Base-by-base conservation (phyloP, 176 grass and related monocot species). In the Areca catechu region DNA sequence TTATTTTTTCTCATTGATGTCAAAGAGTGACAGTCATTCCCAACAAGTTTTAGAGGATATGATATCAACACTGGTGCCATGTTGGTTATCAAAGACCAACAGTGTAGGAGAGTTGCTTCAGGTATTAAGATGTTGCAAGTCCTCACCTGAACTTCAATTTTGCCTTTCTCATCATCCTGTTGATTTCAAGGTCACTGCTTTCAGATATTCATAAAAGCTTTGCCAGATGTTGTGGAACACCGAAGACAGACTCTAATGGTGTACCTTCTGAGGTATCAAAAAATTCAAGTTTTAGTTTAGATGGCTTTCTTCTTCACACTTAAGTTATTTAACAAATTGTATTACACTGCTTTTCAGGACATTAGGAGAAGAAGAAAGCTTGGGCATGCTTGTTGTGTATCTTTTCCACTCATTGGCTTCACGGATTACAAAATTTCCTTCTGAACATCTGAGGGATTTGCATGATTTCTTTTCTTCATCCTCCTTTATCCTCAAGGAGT, bases 181-280 rank as follows among this genome's bases (percentile, higher is more conserved):
- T 54, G 50, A 16, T 28, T 24, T 2, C 16, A 19, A 47, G 12
- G 50, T 72, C 3, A 10, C 34, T 72, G 65, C 7, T 69, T 81
- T 24, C 71, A 97, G 86, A 88, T 97, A 62, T 97, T 91, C 58
- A 85, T 91, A 74, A 81, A 83, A 83, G 83, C 92, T 77, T 82
- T 97, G 62, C 69, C 83, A 49, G 86, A 82, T 73, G 62, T 91
- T 58, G 57, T 68, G 16, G 80, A 81, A 69, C 80, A 90, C 67
- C 77, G 86, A 57, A 80, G 72, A 19, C 43, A 91, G 60, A 72
- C 79, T 15, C 75, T 97, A 27, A 79, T 97, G 51, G 65, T 88
- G 58, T 91, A 88, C 72, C 86, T 97, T 60, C 82, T 90, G 71
- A 97, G 80, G 89, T 94, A 54, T 43, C 54, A 64, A 60, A 16